Evolutionary conservation across 75 land plant species (phyloP).

Genomic region (Selaginella tamariscina): DNA sequence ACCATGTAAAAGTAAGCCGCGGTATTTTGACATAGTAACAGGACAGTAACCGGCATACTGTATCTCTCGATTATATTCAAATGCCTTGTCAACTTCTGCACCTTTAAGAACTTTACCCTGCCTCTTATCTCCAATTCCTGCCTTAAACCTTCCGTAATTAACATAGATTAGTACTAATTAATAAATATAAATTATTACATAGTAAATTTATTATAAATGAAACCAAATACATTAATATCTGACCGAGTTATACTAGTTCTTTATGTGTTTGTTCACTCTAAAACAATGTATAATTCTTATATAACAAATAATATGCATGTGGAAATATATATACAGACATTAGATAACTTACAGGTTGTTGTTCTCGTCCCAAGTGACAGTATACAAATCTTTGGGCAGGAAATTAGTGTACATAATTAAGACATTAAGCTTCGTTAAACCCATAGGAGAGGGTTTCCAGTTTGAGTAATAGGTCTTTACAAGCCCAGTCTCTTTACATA

Average conservation of each 20-base stretch:
- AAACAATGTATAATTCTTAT: neutral
- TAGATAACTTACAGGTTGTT: neutral
- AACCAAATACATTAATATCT: neutral
- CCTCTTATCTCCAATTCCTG: neutral
- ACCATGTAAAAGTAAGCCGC: slow-evolving; percentile 9
- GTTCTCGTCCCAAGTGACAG: slow-evolving; percentile 1
- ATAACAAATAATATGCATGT: neutral
- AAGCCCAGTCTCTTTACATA: neutral
- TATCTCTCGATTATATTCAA: neutral
- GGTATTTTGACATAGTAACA: slow-evolving; percentile 5
- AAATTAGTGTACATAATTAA: slow-evolving; percentile 5
- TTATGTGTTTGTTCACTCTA: neutral
- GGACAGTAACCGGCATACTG: neutral
- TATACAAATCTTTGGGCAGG: neutral
- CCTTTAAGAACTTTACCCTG: neutral
- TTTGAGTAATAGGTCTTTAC: neutral
- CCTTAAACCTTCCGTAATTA: neutral
- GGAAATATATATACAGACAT: neutral
- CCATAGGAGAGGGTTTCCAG: neutral
- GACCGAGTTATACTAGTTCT: neutral
- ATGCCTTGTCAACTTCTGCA: neutral
- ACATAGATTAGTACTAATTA: neutral
- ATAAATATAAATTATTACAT: neutral
- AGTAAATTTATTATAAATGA: neutral
- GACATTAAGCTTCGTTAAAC: neutral